Conservation (phyloP, 768 basidiomycete species). For the Sarcodon aspratus region DNA sequence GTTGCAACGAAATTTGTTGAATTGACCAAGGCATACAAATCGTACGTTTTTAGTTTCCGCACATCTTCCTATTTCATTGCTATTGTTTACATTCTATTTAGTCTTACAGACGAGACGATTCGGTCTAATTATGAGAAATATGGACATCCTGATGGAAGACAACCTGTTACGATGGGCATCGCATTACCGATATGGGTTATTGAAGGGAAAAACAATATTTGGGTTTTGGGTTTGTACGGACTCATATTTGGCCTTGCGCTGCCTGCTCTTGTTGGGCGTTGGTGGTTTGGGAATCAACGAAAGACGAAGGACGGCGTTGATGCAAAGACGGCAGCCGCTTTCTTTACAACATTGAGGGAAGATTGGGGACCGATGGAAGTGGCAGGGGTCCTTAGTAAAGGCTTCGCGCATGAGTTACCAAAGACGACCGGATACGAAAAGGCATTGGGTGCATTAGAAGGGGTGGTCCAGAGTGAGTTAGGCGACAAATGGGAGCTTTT, state of each 20-base stretch:
- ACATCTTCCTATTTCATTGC: background rate
- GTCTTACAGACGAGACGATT: slow-evolving; percentile 85
- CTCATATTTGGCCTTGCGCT: slow-evolving; percentile 79
- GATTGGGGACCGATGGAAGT: slow-evolving; percentile 65
- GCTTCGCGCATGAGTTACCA: slow-evolving; percentile 26
- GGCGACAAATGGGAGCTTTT: slow-evolving; percentile 47
- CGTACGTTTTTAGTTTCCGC: slow-evolving; percentile 42
- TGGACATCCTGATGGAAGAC: slow-evolving; percentile 95
- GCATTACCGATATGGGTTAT: slow-evolving; percentile 92
- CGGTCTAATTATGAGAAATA: slow-evolving; percentile 84
- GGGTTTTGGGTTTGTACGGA: slow-evolving; percentile 84
- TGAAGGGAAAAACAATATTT: slow-evolving; percentile 82
- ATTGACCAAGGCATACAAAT: slow-evolving; percentile 96
- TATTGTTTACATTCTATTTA: slow-evolving; percentile 15
- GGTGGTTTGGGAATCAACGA: slow-evolving; percentile 93
- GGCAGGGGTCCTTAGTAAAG: slow-evolving; percentile 55
- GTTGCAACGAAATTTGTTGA: slow-evolving; percentile 84
- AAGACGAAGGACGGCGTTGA: slow-evolving; percentile 90
- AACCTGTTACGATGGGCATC: slow-evolving; percentile 88
- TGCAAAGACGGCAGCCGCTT: slow-evolving; percentile 67
- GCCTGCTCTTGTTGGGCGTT: slow-evolving; percentile 80
- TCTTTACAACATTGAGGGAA: slow-evolving; percentile 84
- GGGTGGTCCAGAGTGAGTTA: slow-evolving; percentile 32
- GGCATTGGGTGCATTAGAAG: slow-evolving; percentile 37
- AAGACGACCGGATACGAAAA: slow-evolving; percentile 7